Conservation (phyloP, 345 rosid genomes). For the Euphorbia pulcherrima region DNA sequence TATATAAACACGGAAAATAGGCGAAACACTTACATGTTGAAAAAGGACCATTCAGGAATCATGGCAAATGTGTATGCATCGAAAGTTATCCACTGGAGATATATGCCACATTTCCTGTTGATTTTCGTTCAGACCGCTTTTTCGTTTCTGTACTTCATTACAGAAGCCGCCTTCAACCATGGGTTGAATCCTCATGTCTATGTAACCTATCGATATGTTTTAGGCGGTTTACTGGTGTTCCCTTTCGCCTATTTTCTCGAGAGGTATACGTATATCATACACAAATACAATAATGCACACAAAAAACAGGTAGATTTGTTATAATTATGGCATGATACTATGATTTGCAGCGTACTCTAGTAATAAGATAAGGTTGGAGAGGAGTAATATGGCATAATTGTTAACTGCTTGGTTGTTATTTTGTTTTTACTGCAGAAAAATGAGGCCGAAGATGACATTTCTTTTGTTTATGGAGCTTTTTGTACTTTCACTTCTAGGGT, state of each 20-base stretch:
- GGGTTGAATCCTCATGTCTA: conserved; percentile 73
- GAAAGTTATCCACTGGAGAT: no score
- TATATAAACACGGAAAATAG: no score
- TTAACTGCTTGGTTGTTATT: not conserved
- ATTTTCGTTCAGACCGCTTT: conserved; percentile 42
- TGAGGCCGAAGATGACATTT: conserved; percentile 56
- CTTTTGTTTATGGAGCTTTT: conserved; percentile 54
- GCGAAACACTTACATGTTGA: no score
- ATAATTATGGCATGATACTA: not conserved
- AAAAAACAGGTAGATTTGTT: not conserved
- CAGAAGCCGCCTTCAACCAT: conserved; percentile 65
- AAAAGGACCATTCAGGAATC: no score
- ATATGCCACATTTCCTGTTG: conserved; percentile 60
- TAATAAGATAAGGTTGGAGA: not conserved
- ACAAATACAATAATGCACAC: no score
- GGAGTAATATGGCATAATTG: not conserved
- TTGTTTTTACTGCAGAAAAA: conserved; percentile 39
- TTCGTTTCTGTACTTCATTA: conserved; percentile 50
- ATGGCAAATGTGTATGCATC: no score
- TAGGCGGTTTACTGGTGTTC: conserved; percentile 37
- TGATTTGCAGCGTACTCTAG: not conserved
- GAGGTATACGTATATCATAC: conserved; percentile 29
- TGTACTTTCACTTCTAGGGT: conserved; percentile 66
- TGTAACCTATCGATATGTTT: conserved; percentile 58
- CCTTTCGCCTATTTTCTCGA: conserved; percentile 62